A percentile compares a stretch with the other conserved stretches of the same genome.
These are phyloP conservation scores for Xylariaceae sp. DNA, from an alignment of 2,329 filamentous ascomycete species.

Conservation along the genomic window DNA sequence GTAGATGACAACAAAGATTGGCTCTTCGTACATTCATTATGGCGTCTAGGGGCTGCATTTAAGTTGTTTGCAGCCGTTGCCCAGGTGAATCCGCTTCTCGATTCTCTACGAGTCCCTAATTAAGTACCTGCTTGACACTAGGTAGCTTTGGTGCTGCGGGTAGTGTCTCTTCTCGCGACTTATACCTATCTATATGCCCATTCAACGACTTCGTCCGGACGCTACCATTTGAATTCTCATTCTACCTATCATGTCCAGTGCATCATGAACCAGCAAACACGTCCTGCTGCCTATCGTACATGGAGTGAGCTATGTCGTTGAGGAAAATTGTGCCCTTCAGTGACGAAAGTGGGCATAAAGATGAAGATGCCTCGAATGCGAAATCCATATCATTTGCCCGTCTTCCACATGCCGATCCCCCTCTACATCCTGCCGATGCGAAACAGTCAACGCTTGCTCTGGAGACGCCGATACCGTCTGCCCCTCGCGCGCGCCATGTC, in stretches of 20 bases:
- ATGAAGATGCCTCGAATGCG: conserved; percentile 36
- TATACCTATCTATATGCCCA: background rate
- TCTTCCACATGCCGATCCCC: conserved; percentile 24
- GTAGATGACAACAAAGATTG: background rate
- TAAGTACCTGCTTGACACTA: no score
- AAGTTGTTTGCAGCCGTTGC: background rate
- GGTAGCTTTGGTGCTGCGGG: no score
- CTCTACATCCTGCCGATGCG: conserved; percentile 20
- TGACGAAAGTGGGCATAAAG: conserved; percentile 33
- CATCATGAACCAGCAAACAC: conserved; percentile 25
- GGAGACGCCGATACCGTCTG: conserved; percentile 26
- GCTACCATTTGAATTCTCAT: background rate
- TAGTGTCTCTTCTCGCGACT: background rate
- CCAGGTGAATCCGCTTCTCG: no score
- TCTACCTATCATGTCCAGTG: conserved; percentile 13
- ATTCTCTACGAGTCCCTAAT: no score
- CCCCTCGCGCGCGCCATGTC: conserved; percentile 39
- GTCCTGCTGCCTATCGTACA: conserved; percentile 22
- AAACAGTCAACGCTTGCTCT: conserved; percentile 11
- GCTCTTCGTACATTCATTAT: background rate
- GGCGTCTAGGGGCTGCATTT: background rate
- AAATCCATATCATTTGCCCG: conserved; percentile 31
- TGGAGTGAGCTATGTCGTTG: conserved; percentile 32
- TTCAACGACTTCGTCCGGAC: background rate
- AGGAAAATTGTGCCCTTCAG: conserved; percentile 26